Evolutionary conservation across 495 filamentous ascomycete genomes (phyloP), one percentile per base, ranked within the genome.

Genomic region (Neurospora sp.): DNA sequence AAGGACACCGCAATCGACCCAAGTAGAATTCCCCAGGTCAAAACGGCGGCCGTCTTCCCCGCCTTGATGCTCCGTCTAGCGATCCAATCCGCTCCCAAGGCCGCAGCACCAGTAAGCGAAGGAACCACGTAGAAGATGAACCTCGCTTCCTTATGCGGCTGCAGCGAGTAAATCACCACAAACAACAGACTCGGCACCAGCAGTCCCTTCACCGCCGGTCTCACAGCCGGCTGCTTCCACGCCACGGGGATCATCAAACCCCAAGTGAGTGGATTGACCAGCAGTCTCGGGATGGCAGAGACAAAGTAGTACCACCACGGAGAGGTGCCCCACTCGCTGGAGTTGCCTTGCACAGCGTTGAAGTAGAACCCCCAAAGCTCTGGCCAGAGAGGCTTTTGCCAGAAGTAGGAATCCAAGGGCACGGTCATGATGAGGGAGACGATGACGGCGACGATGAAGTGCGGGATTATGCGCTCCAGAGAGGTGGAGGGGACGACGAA

Each of bases 81-180:
- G 73, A 97, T 86, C 80, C 90, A 91, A 24, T 88, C 85, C 2
- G 93, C 92, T 21, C 90, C 90, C 1, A 93, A 84, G 0, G 94
- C 90, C 9, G 94, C 91, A 24, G 89, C 86, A 6, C 92, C 92
- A 0, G 96, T 97, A 6, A 98, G 82, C 0, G 89, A 84, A 0
- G 96, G 96, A 59, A 97, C 86, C 76, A 89, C 84, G 83, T 98
- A 98, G 73, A 98, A 86, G 75, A 99, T 92, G 84, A 99, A 99
- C 24, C 96, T 92, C 84, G 93, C 92, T 83, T 99, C 96, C 80
- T 99, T 99, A 82, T 99, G 96, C 5, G 96, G 94, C 62, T 96
- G 91, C 8, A 87, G 69, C 69, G 92, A 95, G 83, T 97, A 99
- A 43, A 96, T 79, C 0, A 87, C 86, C 7, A 96, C 84, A 77